A percentile compares a stretch with the other conserved stretches of the same genome.
These are phyloP conservation scores for Fusarium mangiferae DNA, from an alignment of 2,329 filamentous ascomycete species.

Conservation along the genomic window DNA sequence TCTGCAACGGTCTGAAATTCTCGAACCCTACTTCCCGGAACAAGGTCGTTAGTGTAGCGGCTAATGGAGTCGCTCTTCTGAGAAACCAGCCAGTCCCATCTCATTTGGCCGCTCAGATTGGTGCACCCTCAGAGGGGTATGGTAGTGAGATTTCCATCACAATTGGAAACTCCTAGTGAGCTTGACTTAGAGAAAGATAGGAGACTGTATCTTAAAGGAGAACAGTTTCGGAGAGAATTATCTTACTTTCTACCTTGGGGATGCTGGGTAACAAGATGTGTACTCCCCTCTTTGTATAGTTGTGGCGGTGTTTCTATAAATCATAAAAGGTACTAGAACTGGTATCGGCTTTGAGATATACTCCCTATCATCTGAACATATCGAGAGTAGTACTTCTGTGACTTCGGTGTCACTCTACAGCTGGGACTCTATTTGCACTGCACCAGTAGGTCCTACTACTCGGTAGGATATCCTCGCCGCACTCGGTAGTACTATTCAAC, in stretches of 20 bases:
- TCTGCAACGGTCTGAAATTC: neutral
- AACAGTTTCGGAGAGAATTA: too few relatives aligned
- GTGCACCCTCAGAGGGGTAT: neutral
- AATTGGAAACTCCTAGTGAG: neutral
- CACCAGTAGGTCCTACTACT: too few relatives aligned
- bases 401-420: too few relatives aligned
- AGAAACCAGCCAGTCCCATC: neutral
- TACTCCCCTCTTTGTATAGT: too few relatives aligned
- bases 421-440: too few relatives aligned
- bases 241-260: neutral
- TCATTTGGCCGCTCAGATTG: neutral
- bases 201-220: too few relatives aligned
- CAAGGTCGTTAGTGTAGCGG: neutral
- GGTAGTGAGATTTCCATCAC: neutral
- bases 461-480: too few relatives aligned
- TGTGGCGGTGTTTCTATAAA: neutral
- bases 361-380: too few relatives aligned
- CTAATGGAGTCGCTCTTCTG: neutral
- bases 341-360: too few relatives aligned
- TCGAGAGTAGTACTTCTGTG: too few relatives aligned
- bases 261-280: neutral
- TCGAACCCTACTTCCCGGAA: neutral
- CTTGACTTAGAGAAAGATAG: neutral
- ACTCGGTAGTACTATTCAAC: too few relatives aligned
- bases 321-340: too few relatives aligned